Conservation (phyloP, 805 yeast species). For the Sugiyamaella americana region DNA sequence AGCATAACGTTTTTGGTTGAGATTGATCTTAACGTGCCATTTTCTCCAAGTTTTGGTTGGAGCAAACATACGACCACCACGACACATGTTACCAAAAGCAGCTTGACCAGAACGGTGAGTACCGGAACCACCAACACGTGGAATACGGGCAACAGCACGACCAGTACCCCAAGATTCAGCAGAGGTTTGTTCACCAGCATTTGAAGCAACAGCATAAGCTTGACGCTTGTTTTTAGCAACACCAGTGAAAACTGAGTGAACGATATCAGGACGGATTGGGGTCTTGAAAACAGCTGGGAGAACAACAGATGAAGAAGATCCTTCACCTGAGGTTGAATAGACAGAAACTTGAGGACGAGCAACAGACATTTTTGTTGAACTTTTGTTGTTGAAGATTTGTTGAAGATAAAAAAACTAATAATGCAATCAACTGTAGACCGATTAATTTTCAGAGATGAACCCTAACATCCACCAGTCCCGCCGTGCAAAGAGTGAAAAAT, state of each 20-base stretch:
- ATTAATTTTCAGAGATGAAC: neutral
- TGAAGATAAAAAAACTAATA: neutral
- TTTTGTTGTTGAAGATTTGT: conserved; percentile 2
- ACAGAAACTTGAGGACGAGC: conserved; percentile 97
- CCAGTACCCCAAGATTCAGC: conserved; percentile 99
- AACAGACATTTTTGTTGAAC: conserved; percentile 40
- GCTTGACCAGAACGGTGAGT: conserved; percentile 99
- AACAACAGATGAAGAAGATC: conserved; percentile 76
- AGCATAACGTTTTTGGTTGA: conserved; percentile 99
- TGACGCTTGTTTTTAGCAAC: conserved; percentile 99
- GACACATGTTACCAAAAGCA: conserved; percentile 99
- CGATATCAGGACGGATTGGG: conserved; percentile 99
- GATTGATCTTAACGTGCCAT: conserved; percentile 99
- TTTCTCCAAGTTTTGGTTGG: conserved; percentile 99
- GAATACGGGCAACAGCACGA: conserved; percentile 99
- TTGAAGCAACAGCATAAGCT: conserved; percentile 98
- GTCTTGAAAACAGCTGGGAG: conserved; percentile 99
- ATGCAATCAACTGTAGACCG: neutral
- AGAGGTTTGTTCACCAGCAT: conserved; percentile 99
- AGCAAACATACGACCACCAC: conserved; percentile 99
- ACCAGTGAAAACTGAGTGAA: conserved; percentile 97
- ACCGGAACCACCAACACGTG: conserved; percentile 99
- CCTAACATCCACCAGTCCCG: neutral
- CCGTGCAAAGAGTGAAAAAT: no score
- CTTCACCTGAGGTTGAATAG: conserved; percentile 80